A percentile compares a stretch with the other conserved stretches of the same genome.
Conservation (phyloP, 2,329 filamentous ascomycete species). For the Chaetomiaceae sp. region DNA sequence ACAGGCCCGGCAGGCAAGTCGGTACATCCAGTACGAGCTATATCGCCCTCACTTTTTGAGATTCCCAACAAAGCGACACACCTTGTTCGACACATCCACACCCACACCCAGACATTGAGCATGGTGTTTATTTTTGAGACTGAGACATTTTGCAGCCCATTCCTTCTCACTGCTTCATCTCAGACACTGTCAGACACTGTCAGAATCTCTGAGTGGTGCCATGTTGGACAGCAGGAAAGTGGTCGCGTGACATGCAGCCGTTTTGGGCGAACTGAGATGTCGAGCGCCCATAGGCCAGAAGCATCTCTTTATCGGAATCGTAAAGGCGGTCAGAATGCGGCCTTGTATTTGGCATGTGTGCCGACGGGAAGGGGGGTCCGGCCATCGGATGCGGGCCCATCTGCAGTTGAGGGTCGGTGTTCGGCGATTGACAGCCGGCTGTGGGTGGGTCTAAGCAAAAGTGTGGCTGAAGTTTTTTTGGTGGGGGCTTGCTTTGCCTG, state of each 20-base stretch:
- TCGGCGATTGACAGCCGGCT: slow-evolving; percentile 1
- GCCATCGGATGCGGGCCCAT: slow-evolving; percentile 5
- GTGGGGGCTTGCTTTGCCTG: no score
- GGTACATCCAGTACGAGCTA: slow-evolving; percentile 2
- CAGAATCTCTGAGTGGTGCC: neutral
- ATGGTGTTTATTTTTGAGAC: no score
- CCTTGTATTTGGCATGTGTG: neutral
- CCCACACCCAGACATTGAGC: no score
- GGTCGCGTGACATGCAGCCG: slow-evolving; percentile 18
- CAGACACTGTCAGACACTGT: neutral
- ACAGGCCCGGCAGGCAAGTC: slow-evolving; percentile 6
- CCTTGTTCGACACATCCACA: no score
- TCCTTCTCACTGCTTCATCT: neutral
- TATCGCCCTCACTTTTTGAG: neutral
- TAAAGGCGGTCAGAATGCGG: slow-evolving; percentile 15
- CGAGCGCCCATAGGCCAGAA: slow-evolving; percentile 12
- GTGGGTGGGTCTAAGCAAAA: neutral
- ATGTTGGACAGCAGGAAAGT: slow-evolving; percentile 14
- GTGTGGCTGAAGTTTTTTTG: slow-evolving; percentile 27
- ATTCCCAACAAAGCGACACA: neutral
- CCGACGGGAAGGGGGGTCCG: neutral
- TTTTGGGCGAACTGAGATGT: slow-evolving; percentile 9
- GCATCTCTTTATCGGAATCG: neutral
- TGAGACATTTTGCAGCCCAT: neutral
- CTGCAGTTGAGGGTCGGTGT: neutral